phyloP scores from a whole-genome alignment of 352 stramenopile genomes.

The Hyphochytrium catenoides region DNA sequence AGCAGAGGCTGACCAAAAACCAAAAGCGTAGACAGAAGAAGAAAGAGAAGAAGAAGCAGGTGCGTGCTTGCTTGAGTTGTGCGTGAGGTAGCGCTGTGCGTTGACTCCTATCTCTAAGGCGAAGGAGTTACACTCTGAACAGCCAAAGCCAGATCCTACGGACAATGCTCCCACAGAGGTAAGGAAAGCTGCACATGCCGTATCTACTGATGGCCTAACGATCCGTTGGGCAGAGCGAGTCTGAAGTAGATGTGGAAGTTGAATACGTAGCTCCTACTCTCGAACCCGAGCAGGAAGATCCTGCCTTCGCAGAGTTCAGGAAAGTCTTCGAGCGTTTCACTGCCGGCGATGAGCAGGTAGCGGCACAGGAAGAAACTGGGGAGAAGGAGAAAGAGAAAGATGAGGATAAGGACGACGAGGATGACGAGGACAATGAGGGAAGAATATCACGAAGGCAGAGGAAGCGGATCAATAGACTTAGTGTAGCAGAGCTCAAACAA shows the following conservation, averaged over 20 bases:
- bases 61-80: too few species aligned
- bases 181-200: neutral
- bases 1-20: slow-evolving; percentile 38
- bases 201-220: too few species aligned
- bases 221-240: too few species aligned
- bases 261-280: slow-evolving; percentile 55
- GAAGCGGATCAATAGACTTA: slow-evolving; percentile 75
- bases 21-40: slow-evolving; percentile 48
- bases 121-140: neutral
- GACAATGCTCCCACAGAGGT: slow-evolving; percentile 3
- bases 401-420: slow-evolving; percentile 10
- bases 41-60: slow-evolving; percentile 36
- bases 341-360: slow-evolving; percentile 17
- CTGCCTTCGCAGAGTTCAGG: slow-evolving; percentile 53
- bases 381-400: slow-evolving; percentile 12
- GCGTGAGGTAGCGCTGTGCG: slow-evolving; percentile 2
- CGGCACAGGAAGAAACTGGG: slow-evolving; percentile 11
- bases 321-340: slow-evolving; percentile 59
- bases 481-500: slow-evolving; percentile 88
- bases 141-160: neutral
- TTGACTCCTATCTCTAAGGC: neutral
- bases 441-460: slow-evolving; percentile 69
- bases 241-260: slow-evolving; percentile 23
- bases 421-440: slow-evolving; percentile 16
- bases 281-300: slow-evolving; percentile 33